Evolutionary conservation across 345 rosid species (phyloP).

Genomic region (Eucalyptus microcorys): DNA sequence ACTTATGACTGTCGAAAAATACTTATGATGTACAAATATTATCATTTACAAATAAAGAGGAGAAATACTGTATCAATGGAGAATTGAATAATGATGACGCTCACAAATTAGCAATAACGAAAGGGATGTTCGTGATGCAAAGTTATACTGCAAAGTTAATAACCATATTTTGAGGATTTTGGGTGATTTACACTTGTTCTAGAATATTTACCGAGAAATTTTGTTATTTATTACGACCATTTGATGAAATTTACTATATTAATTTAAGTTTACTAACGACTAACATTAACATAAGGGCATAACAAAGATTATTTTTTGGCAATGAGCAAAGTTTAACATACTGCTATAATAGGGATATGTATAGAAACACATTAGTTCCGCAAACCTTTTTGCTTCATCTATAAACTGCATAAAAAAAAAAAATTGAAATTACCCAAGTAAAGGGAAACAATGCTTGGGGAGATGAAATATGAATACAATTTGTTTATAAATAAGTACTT

Average conservation of each 20-base stretch:
- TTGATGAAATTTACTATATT: neutral
- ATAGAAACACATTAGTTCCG: neutral
- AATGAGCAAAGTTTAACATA: neutral
- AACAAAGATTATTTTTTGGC: neutral
- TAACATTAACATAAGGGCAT: neutral
- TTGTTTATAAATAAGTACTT: neutral
- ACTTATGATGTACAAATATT: neutral
- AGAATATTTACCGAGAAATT: neutral
- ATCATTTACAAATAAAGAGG: neutral
- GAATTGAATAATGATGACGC: neutral
- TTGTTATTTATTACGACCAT: fast-evolving
- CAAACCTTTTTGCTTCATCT: neutral
- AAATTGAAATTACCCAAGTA: neutral
- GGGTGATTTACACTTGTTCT: neutral
- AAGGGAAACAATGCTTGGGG: neutral
- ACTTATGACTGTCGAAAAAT: neutral
- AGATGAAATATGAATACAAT: neutral
- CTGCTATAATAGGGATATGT: neutral
- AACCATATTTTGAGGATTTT: neutral
- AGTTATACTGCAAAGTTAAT: too few relatives aligned
- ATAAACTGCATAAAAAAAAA: neutral
- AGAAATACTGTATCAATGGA: neutral
- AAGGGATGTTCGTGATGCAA: neutral
- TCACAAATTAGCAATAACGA: neutral
- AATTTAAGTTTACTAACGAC: neutral